phyloP scores from a whole-genome alignment of 1,284 basidiomycete species.

The Ceratobasidium sp. region DNA sequence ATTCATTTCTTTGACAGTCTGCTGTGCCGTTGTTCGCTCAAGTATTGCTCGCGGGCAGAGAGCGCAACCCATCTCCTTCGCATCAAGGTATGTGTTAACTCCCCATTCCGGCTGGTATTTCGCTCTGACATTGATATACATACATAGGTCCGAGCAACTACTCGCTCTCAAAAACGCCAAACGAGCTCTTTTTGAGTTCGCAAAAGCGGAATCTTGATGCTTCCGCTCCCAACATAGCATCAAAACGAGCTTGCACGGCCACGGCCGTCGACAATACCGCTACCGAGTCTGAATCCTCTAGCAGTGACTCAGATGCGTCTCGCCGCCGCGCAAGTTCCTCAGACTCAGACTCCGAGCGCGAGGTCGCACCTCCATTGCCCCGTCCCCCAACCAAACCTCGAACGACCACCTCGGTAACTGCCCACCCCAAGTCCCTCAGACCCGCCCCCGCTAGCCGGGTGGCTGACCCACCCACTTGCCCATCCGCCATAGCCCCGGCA shows the following conservation, averaged over 20 bases:
- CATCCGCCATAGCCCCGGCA: neutral
- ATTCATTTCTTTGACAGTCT: neutral
- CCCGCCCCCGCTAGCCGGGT: neutral
- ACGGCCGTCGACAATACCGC: neutral
- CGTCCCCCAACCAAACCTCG: too few species aligned
- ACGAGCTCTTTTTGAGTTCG: too few species aligned
- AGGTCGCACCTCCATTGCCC: neutral
- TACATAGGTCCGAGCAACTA: neutral
- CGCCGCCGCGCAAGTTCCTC: too few species aligned
- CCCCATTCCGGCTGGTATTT: neutral
- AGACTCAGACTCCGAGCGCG: too few species aligned
- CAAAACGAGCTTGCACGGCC: neutral
- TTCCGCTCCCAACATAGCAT: neutral
- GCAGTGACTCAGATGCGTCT: neutral
- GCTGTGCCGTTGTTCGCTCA: neutral
- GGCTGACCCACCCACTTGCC: neutral
- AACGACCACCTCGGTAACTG: neutral
- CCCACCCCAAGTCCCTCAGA: neutral
- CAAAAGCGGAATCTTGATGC: constrained; percentile 3
- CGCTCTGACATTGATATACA: neutral
- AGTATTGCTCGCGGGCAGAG: constrained; percentile 15
- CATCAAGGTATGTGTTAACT: neutral
- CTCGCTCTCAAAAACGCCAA: neutral
- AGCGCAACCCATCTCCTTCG: neutral
- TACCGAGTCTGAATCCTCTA: neutral